Evolutionary conservation across 2,329 filamentous ascomycete genomes (phyloP).

Genomic region (Fusarium citri): DNA sequence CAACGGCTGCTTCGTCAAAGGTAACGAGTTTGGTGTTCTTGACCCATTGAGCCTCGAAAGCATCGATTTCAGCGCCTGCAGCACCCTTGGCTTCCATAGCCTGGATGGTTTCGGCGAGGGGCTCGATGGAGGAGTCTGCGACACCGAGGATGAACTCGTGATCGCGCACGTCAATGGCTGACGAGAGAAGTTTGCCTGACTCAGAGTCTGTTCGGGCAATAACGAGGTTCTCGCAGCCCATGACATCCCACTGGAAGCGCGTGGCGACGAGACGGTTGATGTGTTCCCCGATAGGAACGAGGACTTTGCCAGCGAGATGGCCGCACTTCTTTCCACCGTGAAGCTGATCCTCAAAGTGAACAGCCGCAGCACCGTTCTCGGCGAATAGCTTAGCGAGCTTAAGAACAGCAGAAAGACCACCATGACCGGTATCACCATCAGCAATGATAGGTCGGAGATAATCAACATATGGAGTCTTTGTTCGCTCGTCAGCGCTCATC

Average conservation of each 20-base stretch:
- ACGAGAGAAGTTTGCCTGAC: conserved; percentile 89
- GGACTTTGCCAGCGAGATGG: conserved; percentile 93
- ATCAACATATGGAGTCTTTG: conserved; percentile 84
- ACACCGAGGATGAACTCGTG: conserved; percentile 97
- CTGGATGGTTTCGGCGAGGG: conserved; percentile 89
- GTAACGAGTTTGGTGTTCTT: conserved; percentile 86
- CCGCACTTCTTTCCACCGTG: conserved; percentile 99
- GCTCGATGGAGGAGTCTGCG: conserved; percentile 77
- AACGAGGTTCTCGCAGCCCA: conserved; percentile 94
- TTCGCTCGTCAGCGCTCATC: conserved; percentile 78
- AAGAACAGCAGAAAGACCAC: conserved; percentile 89
- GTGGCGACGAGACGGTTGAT: conserved; percentile 94
- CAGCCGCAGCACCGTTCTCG: conserved; percentile 94
- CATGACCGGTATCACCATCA: conserved; percentile 96
- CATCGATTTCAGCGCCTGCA: conserved; percentile 82
- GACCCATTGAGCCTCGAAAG: conserved; percentile 88
- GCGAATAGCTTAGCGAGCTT: conserved; percentile 98
- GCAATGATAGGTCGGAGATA: conserved; percentile 96
- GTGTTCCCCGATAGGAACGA: conserved; percentile 94
- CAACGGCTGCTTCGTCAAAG: conserved; percentile 89
- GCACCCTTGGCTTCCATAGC: conserved; percentile 88
- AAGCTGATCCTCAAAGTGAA: conserved; percentile 98
- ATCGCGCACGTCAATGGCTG: conserved; percentile 91
- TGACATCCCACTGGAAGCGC: conserved; percentile 97
- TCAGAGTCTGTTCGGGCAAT: conserved; percentile 97